phyloP scores from a whole-genome alignment of 2,329 filamentous ascomycete species.

The Calcarisporium arbuscula region DNA sequence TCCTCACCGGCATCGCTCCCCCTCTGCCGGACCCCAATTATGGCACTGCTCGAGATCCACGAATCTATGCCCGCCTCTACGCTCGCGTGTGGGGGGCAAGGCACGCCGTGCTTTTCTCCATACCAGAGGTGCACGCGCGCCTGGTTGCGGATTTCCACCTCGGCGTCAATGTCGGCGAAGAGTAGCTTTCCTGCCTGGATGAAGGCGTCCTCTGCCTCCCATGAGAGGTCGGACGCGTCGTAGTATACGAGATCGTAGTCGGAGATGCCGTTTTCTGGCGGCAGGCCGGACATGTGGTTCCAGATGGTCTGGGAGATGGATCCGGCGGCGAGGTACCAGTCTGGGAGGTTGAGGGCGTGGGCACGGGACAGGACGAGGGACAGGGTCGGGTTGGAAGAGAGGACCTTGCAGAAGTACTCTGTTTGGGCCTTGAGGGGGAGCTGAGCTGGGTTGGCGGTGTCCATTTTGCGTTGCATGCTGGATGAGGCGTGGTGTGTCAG shows the following conservation, averaged over 20 bases:
- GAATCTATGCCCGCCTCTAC: constrained; percentile 25
- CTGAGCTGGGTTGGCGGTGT: no score
- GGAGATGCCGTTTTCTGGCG: constrained; percentile 25
- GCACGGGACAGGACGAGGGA: constrained; percentile 19
- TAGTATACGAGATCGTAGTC: constrained; percentile 32
- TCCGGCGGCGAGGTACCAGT: constrained; percentile 22
- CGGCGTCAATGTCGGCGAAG: constrained; percentile 22
- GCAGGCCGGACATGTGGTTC: constrained; percentile 22
- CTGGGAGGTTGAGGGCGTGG: constrained; percentile 19
- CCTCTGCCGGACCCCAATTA: constrained; percentile 22
- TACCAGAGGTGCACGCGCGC: constrained; percentile 33
- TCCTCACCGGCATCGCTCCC: constrained; percentile 10
- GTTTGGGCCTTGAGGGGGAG: constrained; percentile 21
- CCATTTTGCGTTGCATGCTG: no score
- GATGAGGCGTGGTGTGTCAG: no score
- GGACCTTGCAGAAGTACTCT: constrained; percentile 12
- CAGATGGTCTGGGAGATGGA: constrained; percentile 27
- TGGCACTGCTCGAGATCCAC: constrained; percentile 29
- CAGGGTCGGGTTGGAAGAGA: constrained; percentile 22
- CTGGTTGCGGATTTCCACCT: constrained; percentile 32
- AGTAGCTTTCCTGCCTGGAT: constrained; percentile 23
- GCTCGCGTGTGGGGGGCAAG: constrained; percentile 22
- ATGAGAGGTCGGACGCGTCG: constrained; percentile 26
- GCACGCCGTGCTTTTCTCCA: constrained; percentile 20
- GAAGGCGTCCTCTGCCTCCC: constrained; percentile 27